Evolutionary conservation across 345 rosid species (phyloP).

Genomic region (Salix brachista): DNA sequence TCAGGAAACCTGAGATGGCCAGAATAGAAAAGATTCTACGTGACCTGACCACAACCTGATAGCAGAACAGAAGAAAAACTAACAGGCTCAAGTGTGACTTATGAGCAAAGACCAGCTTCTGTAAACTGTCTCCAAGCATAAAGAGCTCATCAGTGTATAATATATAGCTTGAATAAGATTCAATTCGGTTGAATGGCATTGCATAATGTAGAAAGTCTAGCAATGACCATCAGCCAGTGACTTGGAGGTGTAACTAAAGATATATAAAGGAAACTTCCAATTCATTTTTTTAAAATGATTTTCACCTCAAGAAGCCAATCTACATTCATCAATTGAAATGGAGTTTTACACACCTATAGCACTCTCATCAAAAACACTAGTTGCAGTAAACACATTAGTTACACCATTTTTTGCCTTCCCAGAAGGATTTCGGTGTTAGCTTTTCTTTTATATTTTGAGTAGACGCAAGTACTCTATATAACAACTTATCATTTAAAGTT

Average conservation of each 20-base stretch:
- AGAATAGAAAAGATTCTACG: not conserved
- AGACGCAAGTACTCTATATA: not conserved
- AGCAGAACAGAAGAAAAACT: not conserved
- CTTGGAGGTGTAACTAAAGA: too few relatives aligned
- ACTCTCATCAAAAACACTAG: not conserved
- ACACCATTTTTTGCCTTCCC: not conserved
- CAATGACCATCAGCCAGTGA: too few relatives aligned
- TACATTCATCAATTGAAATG: constrained; percentile 16
- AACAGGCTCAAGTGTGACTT: not conserved
- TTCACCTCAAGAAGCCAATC: constrained; percentile 22
- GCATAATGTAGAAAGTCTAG: not conserved
- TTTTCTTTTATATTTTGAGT: not conserved
- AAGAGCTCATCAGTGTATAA: not conserved
- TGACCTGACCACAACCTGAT: not conserved
- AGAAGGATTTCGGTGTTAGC: constrained; percentile 7
- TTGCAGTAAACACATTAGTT: not conserved
- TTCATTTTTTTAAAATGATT: not conserved
- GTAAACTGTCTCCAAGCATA: not conserved
- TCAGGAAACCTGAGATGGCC: not conserved
- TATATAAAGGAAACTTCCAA: not conserved
- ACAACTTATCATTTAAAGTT: not conserved
- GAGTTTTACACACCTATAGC: constrained; percentile 9
- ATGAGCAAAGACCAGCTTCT: not conserved
- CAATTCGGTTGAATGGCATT: not conserved
- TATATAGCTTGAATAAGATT: too few relatives aligned